Evolutionary conservation across 2,329 filamentous ascomycete species (phyloP), one percentile per base, ranked within the genome.

Genomic region (Alternaria viburni): DNA sequence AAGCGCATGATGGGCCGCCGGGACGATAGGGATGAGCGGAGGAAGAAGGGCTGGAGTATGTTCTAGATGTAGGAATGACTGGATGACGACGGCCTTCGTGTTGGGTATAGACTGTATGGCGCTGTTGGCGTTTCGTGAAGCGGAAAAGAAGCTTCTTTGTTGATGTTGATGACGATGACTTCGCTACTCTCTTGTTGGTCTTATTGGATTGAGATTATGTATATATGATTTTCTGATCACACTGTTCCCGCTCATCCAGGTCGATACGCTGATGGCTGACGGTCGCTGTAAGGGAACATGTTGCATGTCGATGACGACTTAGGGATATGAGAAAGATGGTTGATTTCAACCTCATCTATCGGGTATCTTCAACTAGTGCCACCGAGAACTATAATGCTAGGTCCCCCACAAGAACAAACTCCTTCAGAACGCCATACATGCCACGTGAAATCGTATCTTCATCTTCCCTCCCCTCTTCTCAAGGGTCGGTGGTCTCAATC

Each of bases 1-100:
- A 88, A 89, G 74, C 85, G 88, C 28, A 82, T 71, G 62, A 69
- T 72, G 28, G 61, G 65, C 0, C 56, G 74, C 4, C 59, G 66
- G 3, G 71, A 73, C 50, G 65, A 71, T 41, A 64, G 71, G 59
- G 71, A 69, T 15, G 68, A 71, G 46, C 60, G 69, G 46, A 69
- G 71, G 54, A 78, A 73, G 62, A 70, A 71, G 12, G 72, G 75
- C 5, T 78, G 77, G 76, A 74, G 71, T 54, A 47, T 77, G 43
- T 77, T 78, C 45, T 78, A 70, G 59, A 52, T 17, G 12, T 9
- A 30, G 30, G 11, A 12, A 52, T 17, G 49, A 52, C 19, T 13
- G 30, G 36, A 32, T 25, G 30, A 32, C 57, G 43, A 17, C 36
- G 36, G 6, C n/a, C 46, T 58, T 51, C 19, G 26, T 56, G 54